Evolutionary conservation across 1,284 basidiomycete species (phyloP).

Genomic region (Waitea zeae): DNA sequence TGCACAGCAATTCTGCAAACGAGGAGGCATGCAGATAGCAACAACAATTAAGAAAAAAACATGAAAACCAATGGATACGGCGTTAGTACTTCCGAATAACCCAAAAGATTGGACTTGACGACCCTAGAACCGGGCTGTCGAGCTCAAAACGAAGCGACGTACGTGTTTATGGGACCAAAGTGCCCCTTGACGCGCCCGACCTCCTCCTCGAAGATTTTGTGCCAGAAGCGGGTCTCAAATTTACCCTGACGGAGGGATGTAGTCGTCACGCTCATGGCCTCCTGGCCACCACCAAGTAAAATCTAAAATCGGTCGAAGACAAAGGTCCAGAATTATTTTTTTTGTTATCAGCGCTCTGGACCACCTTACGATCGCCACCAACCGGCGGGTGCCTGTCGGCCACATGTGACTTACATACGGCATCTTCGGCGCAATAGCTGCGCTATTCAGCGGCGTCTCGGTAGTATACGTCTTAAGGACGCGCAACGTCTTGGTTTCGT

Average conservation of each 20-base stretch:
- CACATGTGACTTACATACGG: constrained; percentile 73
- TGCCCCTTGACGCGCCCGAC: constrained; percentile 94
- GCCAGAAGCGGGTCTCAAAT: constrained; percentile 98
- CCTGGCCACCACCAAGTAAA: constrained; percentile 90
- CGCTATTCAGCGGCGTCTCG: constrained; percentile 93
- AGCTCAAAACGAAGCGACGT: constrained; percentile 15
- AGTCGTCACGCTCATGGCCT: constrained; percentile 95
- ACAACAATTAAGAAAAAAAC: not conserved
- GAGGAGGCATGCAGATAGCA: constrained; percentile 4
- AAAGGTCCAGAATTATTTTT: not conserved
- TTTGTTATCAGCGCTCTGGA: constrained; percentile 1
- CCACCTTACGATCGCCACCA: too few species aligned
- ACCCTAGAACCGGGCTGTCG: not conserved
- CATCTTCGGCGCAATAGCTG: constrained; percentile 68
- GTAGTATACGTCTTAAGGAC: constrained; percentile 90
- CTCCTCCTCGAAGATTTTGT: constrained; percentile 97
- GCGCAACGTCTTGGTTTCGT: constrained; percentile 77
- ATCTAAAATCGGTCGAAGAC: constrained; percentile 30
- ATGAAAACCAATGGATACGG: too few species aligned
- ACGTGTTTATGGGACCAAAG: constrained; percentile 97
- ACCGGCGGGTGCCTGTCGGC: too few species aligned
- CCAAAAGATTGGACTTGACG: too few species aligned
- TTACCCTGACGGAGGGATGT: constrained; percentile 89
- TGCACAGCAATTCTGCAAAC: constrained; percentile 70
- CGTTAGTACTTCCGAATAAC: too few species aligned